Evolutionary conservation across 83 land plant genomes (phyloP).

Genomic region (Picea abies): DNA sequence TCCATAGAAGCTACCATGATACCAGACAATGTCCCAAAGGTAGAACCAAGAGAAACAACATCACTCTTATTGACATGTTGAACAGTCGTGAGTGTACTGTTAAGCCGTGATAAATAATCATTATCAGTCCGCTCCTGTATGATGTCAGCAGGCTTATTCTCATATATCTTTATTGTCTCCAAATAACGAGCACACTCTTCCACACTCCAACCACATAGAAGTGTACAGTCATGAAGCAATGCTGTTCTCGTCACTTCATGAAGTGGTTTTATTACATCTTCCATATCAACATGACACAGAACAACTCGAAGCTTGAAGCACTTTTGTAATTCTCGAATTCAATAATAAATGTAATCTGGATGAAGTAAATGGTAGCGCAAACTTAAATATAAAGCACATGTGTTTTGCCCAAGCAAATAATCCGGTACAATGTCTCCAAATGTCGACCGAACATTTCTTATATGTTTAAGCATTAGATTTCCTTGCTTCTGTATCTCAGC

Average conservation of each 20-base stretch:
- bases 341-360: slow-evolving; percentile 94
- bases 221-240: slow-evolving; percentile 95
- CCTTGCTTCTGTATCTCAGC: too few species aligned
- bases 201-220: slow-evolving; percentile 96
- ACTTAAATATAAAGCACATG: too few species aligned
- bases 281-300: slow-evolving; percentile 84
- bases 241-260: slow-evolving; percentile 95
- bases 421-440: too few species aligned
- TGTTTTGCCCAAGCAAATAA: too few species aligned
- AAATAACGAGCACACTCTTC: slow-evolving; percentile 98
- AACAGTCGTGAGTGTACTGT: slow-evolving; percentile 72
- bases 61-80: slow-evolving; percentile 93
- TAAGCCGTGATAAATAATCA: slow-evolving; percentile 89
- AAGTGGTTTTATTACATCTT: slow-evolving; percentile 95
- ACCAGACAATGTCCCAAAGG: slow-evolving; percentile 86
- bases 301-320: slow-evolving; percentile 85
- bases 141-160: slow-evolving; percentile 91
- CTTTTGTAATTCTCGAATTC: slow-evolving; percentile 93
- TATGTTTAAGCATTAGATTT: too few species aligned
- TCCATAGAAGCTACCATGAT: slow-evolving; percentile 85
- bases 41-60: slow-evolving; percentile 89
- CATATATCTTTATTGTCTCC: slow-evolving; percentile 95
- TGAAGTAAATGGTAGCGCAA: slow-evolving; percentile 96
- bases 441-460: too few species aligned
- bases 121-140: slow-evolving; percentile 90